Conservation (phyloP, 2,329 filamentous ascomycete genomes). For the Colletotrichum paranaense region DNA sequence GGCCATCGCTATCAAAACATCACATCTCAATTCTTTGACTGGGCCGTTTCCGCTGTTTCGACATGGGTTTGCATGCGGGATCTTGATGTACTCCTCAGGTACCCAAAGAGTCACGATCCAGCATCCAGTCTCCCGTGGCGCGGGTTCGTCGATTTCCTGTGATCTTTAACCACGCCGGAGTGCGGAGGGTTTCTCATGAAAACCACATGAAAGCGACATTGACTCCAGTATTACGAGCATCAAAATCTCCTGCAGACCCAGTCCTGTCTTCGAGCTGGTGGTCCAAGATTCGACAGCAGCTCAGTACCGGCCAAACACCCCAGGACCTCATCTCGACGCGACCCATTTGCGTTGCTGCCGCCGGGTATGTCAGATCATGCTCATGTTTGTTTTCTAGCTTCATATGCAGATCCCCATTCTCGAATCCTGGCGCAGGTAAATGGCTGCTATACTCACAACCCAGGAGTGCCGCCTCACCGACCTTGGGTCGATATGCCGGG, state of each 20-base stretch:
- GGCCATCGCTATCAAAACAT: conserved; percentile 23
- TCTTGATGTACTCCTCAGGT: conserved; percentile 6
- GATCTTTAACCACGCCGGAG: neutral
- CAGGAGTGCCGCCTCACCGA: neutral
- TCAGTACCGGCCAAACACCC: neutral
- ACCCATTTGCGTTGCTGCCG: neutral
- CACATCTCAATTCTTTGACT: conserved; percentile 32
- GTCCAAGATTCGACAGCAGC: neutral
- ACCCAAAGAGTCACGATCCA: neutral
- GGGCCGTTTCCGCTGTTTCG: conserved; percentile 26
- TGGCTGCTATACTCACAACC: neutral
- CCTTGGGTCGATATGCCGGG: conserved; percentile 1
- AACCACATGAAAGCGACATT: neutral
- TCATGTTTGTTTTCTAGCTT: neutral
- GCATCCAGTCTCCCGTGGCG: neutral
- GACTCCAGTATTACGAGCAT: neutral
- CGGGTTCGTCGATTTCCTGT: neutral
- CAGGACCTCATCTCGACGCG: neutral
- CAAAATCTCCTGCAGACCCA: neutral
- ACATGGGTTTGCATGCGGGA: conserved; percentile 19
- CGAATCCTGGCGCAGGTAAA: neutral
- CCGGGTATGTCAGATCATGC: conserved; percentile 4
- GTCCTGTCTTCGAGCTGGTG: conserved; percentile 2
- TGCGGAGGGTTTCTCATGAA: neutral
- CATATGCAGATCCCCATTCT: neutral